Evolutionary conservation across 352 stramenopile genomes (phyloP), one percentile per base, ranked within the genome.

Genomic region (Pythium rishiriense): DNA sequence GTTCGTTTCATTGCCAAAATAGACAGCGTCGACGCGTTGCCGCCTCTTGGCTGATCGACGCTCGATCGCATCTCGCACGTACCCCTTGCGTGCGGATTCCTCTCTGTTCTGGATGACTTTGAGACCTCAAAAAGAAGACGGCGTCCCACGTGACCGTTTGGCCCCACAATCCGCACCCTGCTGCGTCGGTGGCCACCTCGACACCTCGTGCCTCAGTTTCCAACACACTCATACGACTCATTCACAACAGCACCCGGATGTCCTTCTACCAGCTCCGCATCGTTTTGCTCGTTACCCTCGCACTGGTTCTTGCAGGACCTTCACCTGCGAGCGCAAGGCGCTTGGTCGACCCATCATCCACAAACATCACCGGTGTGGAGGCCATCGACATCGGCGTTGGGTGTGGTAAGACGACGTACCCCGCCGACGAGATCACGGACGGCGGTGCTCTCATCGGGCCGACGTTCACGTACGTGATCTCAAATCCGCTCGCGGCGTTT

Each of bases 401-500:
- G 2, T 60, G 53, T n/a, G 53, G 3, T 10, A 41, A 17, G 3
- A 15, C 26, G 5, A 35, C 53, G 25, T 60, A 60, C 25, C 53
- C 53, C 10, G 53, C 26, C 39, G 41, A 48, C 35, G 35, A 26
- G 12, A 33, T 48, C 24, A 14, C 22, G 14, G 17, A 46, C 71
- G 17, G 42, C 66, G 19, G 28, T 64, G 39, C 54, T 1, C 70
- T 57, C 46, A n/a, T 43, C 37, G 69, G 74, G 41, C 74, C 69
- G 9, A 51, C 53, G 15, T 85, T 70, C 60, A 68, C 69, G 5
- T 83, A 78, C 56, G 49, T 66, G 25, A 51, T 90, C 58, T 68
- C 69, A 25, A 78, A 85, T 33, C 57, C 73, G 10, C 22, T 74
- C 24, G 83, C 79, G 11, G 48, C 76, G 25, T 89, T 88, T 56